phyloP scores from a whole-genome alignment of 1,284 basidiomycete genomes.

The Leccinum solheimii region DNA sequence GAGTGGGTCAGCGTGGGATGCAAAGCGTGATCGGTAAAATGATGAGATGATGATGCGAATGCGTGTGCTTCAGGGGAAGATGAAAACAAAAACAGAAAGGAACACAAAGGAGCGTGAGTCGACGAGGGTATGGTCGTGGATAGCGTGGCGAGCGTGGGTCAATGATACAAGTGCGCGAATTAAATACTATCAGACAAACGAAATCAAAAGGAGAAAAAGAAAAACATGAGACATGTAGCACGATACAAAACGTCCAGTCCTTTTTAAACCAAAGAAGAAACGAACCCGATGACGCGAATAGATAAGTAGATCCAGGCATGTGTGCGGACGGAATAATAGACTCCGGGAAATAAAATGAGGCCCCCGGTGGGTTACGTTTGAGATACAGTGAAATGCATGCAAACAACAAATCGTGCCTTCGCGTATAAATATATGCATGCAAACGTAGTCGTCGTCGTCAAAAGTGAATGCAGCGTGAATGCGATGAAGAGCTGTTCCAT shows the following conservation, averaged over 20 bases:
- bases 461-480: conserved; percentile 17
- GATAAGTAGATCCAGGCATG: conserved; percentile 5
- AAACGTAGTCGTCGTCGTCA: conserved; percentile 24
- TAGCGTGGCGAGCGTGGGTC: conserved; percentile 11
- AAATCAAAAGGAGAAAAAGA: neutral
- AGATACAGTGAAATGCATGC: conserved; percentile 24
- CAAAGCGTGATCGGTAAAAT: neutral
- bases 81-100: neutral
- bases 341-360: neutral
- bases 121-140: conserved; percentile 1
- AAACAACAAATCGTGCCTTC: conserved; percentile 23
- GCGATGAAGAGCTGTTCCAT: conserved; percentile 1
- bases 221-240: neutral
- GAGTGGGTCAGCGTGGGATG: neutral
- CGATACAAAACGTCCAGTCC: conserved; percentile 20
- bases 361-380: conserved; percentile 2
- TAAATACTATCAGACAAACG: conserved; percentile 32
- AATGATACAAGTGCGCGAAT: conserved; percentile 29
- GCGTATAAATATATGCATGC: conserved; percentile 31
- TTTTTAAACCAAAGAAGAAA: conserved; percentile 6
- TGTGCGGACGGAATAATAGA: conserved; percentile 5
- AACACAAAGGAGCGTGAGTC: conserved; percentile 14
- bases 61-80: neutral
- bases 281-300: conserved; percentile 3
- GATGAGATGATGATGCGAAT: neutral